phyloP scores from a whole-genome alignment of 495 filamentous ascomycete species.

The Podospora bellae-mahoneyi region DNA sequence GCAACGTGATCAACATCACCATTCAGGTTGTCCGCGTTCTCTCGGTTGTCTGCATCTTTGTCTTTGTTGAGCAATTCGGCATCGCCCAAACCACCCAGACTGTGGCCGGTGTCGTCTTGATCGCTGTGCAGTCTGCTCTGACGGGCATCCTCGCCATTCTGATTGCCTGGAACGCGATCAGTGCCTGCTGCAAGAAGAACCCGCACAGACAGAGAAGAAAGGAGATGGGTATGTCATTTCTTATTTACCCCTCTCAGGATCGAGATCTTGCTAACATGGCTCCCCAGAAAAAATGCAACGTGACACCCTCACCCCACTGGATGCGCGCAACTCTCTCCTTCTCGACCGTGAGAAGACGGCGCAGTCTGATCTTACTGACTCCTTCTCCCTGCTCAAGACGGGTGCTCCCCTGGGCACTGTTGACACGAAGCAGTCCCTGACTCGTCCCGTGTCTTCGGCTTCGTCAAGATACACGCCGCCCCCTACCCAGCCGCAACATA shows the following conservation, averaged over 20 bases:
- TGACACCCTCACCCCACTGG: constrained; percentile 84
- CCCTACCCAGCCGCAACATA: background rate
- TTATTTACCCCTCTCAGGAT: background rate
- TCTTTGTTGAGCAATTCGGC: constrained; percentile 92
- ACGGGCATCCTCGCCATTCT: constrained; percentile 83
- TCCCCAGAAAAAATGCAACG: constrained; percentile 71
- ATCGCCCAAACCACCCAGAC: constrained; percentile 94
- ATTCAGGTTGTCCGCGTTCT: constrained; percentile 94
- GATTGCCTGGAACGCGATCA: constrained; percentile 84
- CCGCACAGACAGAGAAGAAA: constrained; percentile 81
- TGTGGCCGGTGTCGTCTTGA: constrained; percentile 79
- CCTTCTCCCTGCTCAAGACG: constrained; percentile 35
- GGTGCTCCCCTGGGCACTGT: constrained; percentile 5
- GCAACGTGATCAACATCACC: constrained; percentile 88
- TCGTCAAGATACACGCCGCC: background rate
- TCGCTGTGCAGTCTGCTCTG: constrained; percentile 81
- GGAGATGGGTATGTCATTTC: constrained; percentile 68
- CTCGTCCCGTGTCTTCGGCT: background rate
- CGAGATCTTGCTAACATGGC: constrained; percentile 14
- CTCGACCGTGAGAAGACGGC: constrained; percentile 46
- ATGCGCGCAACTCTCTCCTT: constrained; percentile 86
- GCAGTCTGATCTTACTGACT: constrained; percentile 22
- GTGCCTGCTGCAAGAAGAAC: constrained; percentile 78
- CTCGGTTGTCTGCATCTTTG: constrained; percentile 81
- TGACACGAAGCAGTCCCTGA: background rate